A percentile compares a stretch with the other conserved stretches of the same genome.
phyloP scores from a whole-genome alignment of 441 rosid species.

The Gossypium aridum region DNA sequence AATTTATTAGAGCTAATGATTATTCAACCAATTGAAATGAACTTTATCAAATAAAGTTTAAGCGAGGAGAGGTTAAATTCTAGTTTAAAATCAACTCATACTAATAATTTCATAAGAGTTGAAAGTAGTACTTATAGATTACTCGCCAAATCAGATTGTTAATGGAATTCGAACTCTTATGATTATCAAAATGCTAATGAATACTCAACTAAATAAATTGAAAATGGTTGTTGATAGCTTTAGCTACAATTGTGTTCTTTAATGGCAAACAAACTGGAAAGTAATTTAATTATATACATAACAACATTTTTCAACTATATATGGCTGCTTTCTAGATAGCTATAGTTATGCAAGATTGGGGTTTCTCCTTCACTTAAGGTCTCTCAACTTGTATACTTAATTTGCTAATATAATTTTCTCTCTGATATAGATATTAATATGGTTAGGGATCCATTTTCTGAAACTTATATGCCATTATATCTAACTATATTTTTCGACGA shows the following conservation, averaged over 20 bases:
- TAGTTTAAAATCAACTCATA: too few species aligned
- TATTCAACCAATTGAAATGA: too few species aligned
- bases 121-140: too few species aligned
- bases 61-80: too few species aligned
- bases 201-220: too few species aligned
- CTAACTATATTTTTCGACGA: neutral
- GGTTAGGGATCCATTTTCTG: neutral
- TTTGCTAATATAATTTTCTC: neutral
- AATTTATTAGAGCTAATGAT: too few species aligned
- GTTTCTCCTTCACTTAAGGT: neutral
- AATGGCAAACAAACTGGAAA: neutral
- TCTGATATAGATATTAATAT: neutral
- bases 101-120: too few species aligned
- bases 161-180: too few species aligned
- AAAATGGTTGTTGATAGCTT: too few species aligned
- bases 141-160: too few species aligned
- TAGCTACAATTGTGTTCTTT: neutral
- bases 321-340: neutral
- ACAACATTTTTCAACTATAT: neutral
- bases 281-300: neutral
- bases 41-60: too few species aligned
- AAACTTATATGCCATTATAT: neutral
- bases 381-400: neutral
- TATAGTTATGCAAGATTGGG: neutral
- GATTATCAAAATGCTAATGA: too few species aligned